Evolutionary conservation across 371 early-diverging fungal genomes (phyloP).

Genomic region (Conidiobolus incongruus): DNA sequence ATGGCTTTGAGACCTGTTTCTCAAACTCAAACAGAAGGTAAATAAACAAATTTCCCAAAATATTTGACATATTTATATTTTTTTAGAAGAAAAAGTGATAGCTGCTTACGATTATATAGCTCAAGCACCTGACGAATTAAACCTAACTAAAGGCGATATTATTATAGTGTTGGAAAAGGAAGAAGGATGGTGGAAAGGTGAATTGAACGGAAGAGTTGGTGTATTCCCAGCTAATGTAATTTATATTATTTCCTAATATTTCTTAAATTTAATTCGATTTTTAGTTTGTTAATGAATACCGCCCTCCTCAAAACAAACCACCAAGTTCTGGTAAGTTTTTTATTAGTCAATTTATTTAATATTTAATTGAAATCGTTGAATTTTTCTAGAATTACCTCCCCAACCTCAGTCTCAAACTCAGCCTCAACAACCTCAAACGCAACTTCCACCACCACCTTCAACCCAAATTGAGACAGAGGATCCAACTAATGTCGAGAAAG

Average conservation of each 20-base stretch:
- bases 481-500: too few relatives aligned
- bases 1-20: neutral
- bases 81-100: conserved; percentile 8
- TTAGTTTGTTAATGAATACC: too few relatives aligned
- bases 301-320: too few relatives aligned
- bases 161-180: conserved; percentile 36
- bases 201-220: conserved; percentile 38
- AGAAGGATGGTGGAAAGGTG: conserved; percentile 47
- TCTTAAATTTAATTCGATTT: too few relatives aligned
- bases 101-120: conserved; percentile 45
- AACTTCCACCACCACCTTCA: too few relatives aligned
- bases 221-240: conserved; percentile 34
- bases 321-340: too few relatives aligned
- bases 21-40: conserved; percentile 1
- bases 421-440: too few relatives aligned
- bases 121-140: conserved; percentile 35
- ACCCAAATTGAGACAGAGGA: too few relatives aligned
- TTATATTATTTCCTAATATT: neutral
- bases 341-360: too few relatives aligned
- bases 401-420: too few relatives aligned
- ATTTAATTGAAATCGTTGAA: too few relatives aligned
- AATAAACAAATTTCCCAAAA: neutral
- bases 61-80: conserved; percentile 17
- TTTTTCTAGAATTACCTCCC: too few relatives aligned
- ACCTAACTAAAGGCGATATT: conserved; percentile 34